Evolutionary conservation across 176 grass and related monocot genomes (phyloP).

Genomic region (Oryza nivara): DNA sequence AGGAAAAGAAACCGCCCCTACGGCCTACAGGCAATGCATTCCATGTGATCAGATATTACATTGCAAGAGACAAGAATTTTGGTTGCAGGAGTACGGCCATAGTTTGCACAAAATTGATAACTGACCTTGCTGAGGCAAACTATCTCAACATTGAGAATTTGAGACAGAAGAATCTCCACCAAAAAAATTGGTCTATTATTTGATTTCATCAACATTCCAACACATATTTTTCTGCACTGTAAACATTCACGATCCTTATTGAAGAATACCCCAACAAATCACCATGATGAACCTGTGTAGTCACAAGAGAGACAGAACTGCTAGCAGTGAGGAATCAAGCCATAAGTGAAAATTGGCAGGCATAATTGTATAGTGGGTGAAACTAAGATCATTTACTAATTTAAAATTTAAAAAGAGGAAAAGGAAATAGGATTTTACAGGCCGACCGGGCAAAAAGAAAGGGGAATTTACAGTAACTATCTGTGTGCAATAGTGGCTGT

Average conservation of each 20-base stretch:
- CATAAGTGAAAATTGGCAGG: neutral
- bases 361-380: neutral
- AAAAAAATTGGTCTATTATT: neutral
- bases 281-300: slow-evolving; percentile 38
- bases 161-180: neutral
- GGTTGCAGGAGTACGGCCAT: neutral
- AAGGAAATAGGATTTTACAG: neutral
- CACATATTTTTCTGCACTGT: neutral
- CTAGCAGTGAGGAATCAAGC: neutral
- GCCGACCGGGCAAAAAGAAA: no score
- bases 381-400: neutral
- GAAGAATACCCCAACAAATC: no score
- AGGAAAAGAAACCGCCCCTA: neutral
- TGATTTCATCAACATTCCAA: slow-evolving; percentile 24
- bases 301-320: neutral
- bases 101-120: neutral
- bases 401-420: neutral
- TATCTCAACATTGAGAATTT: neutral
- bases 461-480: neutral
- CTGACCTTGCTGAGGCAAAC: neutral
- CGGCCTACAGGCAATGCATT: neutral
- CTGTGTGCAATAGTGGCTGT: neutral
- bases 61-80: neutral
- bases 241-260: slow-evolving; percentile 19
- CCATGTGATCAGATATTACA: neutral